These are phyloP conservation scores for Knufia fluminis DNA, from an alignment of 2,329 filamentous ascomycete species.

Conservation along the genomic window DNA sequence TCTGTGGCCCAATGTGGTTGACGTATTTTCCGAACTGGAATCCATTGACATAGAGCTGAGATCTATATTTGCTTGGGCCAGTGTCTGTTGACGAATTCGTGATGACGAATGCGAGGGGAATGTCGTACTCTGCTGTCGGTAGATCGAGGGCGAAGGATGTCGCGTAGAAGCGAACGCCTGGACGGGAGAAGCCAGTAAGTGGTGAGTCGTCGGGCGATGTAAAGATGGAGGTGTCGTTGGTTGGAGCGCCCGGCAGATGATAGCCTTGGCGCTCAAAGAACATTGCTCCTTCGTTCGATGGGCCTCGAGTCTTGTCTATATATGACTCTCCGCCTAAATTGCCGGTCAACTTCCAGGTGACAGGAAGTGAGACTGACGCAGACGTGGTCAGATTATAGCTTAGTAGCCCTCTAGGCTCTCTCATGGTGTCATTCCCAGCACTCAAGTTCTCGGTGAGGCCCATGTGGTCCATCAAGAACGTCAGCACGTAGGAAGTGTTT, in stretches of 20 bases:
- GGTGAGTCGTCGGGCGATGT: slow-evolving; percentile 17
- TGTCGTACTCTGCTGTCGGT: slow-evolving; percentile 37
- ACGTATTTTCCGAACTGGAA: slow-evolving; percentile 61
- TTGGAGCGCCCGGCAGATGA: slow-evolving; percentile 44
- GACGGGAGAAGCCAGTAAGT: slow-evolving; percentile 29
- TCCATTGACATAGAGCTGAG: slow-evolving; percentile 63
- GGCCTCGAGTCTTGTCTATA: slow-evolving; percentile 42
- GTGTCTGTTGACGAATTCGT: slow-evolving; percentile 8
- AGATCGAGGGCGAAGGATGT: slow-evolving; percentile 41
- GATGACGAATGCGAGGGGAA: slow-evolving; percentile 47
- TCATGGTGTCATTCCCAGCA: slow-evolving; percentile 53
- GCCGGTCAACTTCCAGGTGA: slow-evolving; percentile 50
- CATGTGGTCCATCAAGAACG: slow-evolving; percentile 63
- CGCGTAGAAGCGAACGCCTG: slow-evolving; percentile 46
- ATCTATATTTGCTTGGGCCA: slow-evolving; percentile 41
- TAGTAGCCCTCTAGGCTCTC: slow-evolving; percentile 50
- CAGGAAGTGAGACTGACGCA: too few species aligned
- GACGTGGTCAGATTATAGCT: slow-evolving; percentile 34
- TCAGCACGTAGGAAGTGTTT: slow-evolving; percentile 52
- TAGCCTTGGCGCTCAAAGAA: slow-evolving; percentile 48
- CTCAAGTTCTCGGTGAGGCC: slow-evolving; percentile 59
- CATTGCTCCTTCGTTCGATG: slow-evolving; percentile 50
- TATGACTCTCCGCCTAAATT: slow-evolving; percentile 51
- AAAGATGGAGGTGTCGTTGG: slow-evolving; percentile 26
- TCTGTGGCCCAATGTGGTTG: slow-evolving; percentile 70